These are phyloP conservation scores for Alternaria burnsii DNA, from an alignment of 2,329 filamentous ascomycete genomes.

Conservation along the genomic window DNA sequence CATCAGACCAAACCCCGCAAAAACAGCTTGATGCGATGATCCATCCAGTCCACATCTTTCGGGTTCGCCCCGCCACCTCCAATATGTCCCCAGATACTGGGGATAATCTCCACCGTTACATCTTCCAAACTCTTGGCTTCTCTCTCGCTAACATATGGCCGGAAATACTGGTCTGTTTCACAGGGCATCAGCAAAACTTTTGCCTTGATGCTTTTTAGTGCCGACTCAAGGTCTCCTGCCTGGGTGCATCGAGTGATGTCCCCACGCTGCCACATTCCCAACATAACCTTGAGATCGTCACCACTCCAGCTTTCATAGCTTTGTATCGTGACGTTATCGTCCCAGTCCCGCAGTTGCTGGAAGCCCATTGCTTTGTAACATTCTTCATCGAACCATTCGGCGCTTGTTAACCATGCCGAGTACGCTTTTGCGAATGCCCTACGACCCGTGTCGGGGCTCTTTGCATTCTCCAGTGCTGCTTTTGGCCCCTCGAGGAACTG, in stretches of 20 bases:
- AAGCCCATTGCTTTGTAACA: conserved; percentile 49
- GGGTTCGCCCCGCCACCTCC: conserved; percentile 50
- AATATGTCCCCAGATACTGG: conserved; percentile 54
- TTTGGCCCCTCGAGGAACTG: conserved; percentile 65
- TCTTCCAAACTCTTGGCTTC: conserved; percentile 48
- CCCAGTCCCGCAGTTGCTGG: conserved; percentile 31
- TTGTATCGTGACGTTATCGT: conserved; percentile 34
- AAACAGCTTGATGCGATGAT: conserved; percentile 23
- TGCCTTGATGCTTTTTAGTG: conserved; percentile 49
- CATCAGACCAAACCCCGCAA: conserved; percentile 8
- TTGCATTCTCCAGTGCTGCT: conserved; percentile 56
- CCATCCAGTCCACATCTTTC: conserved; percentile 41
- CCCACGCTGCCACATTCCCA: conserved; percentile 55
- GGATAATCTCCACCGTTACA: conserved; percentile 44
- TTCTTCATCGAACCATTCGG: conserved; percentile 53
- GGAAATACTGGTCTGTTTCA: conserved; percentile 54
- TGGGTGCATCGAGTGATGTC: conserved; percentile 47
- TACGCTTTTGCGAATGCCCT: conserved; percentile 52
- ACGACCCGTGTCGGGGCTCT: conserved; percentile 48
- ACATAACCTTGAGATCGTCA: conserved; percentile 50
- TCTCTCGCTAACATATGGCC: conserved; percentile 49
- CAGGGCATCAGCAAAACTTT: conserved; percentile 52
- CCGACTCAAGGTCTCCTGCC: conserved; percentile 36
- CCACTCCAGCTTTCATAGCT: conserved; percentile 42
- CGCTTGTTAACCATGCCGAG: conserved; percentile 53